Evolutionary conservation across 2,329 filamentous ascomycete genomes (phyloP), one percentile per base, ranked within the genome.

Genomic region (Pestalotiopsis sp.): DNA sequence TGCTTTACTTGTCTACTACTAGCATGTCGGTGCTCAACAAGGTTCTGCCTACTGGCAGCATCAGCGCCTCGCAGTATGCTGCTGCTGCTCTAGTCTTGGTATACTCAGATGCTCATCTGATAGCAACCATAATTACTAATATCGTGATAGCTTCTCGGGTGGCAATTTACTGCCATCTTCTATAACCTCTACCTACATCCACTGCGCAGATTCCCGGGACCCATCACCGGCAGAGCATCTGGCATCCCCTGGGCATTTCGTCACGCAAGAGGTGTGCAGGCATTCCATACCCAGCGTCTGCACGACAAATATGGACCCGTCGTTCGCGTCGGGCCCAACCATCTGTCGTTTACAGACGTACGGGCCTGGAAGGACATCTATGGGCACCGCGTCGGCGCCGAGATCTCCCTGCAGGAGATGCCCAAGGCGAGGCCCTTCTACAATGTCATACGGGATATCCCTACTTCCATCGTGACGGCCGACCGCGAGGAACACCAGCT

Each of bases 281-380:
- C 74, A 11, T 71, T 72, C n/a, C 56, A 52, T 6, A 76, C 75
- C 0, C 74, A 75, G 65, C 70, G 70, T 49, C 69, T 75, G 25
- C 76, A 78, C 62, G 73, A 74, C 20, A 58, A 65, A 60, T 74
- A 74, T 62, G 73, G 73, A 13, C 65, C 72, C 17, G 66, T 75
- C 39, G 72, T 75, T 23, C 73, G 72, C 25, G 65, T 76, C 56
- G 73, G 70, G 5, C 75, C 77, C 4, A 70, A 73, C 27, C 77
- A 78, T 65, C 73, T 78, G 25, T 78, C 78, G 4, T 79, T 77
- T 69, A 74, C 75, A 2, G 74, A 77, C 59, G 64, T 70, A 4
- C 70, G 66, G 52, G 78, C 78, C 31, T 78, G 75, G 73, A 78
- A 77, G 63, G 78, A 79, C 36, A 79, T 80, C 65, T 79, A 80